Evolutionary conservation across 768 basidiomycete species (phyloP).

Genomic region (Asterophora lycoperdoides): DNA sequence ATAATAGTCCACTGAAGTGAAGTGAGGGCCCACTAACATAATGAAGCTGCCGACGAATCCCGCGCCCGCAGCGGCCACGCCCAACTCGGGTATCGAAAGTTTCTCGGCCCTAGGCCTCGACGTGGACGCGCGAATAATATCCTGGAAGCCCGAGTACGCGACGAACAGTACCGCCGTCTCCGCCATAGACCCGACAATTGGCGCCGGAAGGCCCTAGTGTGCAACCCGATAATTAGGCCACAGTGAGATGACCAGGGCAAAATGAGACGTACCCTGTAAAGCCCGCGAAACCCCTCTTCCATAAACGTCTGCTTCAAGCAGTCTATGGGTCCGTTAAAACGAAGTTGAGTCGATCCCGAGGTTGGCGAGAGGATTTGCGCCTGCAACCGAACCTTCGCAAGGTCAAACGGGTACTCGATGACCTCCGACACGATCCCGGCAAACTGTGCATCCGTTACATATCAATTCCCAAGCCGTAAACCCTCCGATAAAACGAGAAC

Average conservation of each 20-base stretch:
- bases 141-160: constrained; percentile 77
- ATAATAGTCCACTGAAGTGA: no score
- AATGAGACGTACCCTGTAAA: constrained; percentile 73
- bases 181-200: constrained; percentile 87
- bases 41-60: constrained; percentile 86
- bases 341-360: constrained; percentile 41
- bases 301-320: constrained; percentile 80
- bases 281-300: constrained; percentile 77
- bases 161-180: constrained; percentile 92
- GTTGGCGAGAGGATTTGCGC: constrained; percentile 60
- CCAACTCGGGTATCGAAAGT: constrained; percentile 65
- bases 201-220: constrained; percentile 91
- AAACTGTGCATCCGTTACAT: constrained; percentile 42
- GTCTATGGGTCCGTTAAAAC: constrained; percentile 86
- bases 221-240: neutral
- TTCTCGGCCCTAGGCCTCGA: constrained; percentile 36
- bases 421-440: constrained; percentile 85
- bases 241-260: neutral
- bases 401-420: constrained; percentile 90
- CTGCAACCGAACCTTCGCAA: constrained; percentile 89
- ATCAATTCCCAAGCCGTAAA: no score
- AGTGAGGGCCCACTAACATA: constrained; percentile 49
- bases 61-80: constrained; percentile 80
- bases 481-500: constrained; percentile 9
- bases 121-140: constrained; percentile 43